A percentile compares a stretch with the other conserved stretches of the same genome.
Conservation (phyloP, 2,329 filamentous ascomycete species). For the Aspergillus sergii region DNA sequence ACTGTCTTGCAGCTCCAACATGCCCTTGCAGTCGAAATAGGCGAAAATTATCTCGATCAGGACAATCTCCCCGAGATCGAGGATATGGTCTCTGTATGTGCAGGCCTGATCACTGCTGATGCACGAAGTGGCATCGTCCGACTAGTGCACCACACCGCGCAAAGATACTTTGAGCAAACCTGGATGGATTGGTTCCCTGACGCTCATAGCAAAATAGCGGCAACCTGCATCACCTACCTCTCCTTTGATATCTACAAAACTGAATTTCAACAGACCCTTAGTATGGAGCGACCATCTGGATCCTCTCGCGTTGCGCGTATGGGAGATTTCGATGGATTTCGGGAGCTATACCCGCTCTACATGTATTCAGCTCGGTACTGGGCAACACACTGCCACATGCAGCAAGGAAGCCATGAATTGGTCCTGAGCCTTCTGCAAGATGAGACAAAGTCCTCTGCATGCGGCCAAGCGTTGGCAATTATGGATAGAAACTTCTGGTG, state of each 20-base stretch:
- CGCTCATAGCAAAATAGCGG: conserved; percentile 15
- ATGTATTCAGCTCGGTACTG: not conserved
- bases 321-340: not conserved
- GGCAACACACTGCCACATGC: not conserved
- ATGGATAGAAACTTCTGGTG: not conserved
- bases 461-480: not conserved
- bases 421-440: conserved; percentile 1
- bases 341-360: not conserved
- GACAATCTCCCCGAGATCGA: conserved; percentile 37
- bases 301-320: not conserved
- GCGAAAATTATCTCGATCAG: conserved; percentile 30
- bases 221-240: conserved; percentile 23
- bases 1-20: conserved; percentile 43
- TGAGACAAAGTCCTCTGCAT: not conserved
- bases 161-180: conserved; percentile 32
- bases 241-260: conserved; percentile 17
- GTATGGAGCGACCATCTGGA: too few relatives aligned
- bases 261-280: too few relatives aligned
- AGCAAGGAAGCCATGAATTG: not conserved
- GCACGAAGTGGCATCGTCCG: conserved; percentile 29
- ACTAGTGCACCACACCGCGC: conserved; percentile 36
- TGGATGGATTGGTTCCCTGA: conserved; percentile 15
- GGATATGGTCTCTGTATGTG: conserved; percentile 30
- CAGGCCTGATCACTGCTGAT: conserved; percentile 37
- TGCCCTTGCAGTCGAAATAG: conserved; percentile 45